Evolutionary conservation across 805 yeast species (phyloP), one percentile per base, ranked within the genome.

Genomic region (Pichia manshurica): DNA sequence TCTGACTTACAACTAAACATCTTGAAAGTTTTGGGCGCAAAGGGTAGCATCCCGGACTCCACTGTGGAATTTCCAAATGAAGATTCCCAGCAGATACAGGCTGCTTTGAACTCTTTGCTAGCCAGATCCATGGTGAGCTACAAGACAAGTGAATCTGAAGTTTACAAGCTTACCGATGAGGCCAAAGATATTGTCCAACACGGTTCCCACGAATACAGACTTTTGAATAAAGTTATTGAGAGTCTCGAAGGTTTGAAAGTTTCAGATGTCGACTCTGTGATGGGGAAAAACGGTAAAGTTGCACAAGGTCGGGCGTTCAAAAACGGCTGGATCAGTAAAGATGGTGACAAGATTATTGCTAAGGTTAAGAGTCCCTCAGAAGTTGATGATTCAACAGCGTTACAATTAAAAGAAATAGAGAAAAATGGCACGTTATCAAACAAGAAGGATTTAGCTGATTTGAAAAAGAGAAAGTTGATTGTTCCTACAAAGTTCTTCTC

Each of bases 281-380:
- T 91, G 69, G 97, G 97, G 48, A 71, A 80, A 45, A 80, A 80
- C 50, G 98, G 97, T 53, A 82, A 83, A 58, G 76, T 91, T 54
- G 99, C 99, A 53, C 99, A 93, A 71, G 96, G 95, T 57, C 82
- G 90, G 61, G 99, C 98, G 16, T 95, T 93, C 78, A 91, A 89
- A 69, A 90, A 90, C 66, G 95, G 95, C 37, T 93, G 99, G 99
- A 82, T 93, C 59, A 71, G 78, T 54, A 93, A 95, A 66, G 86
- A 84, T 50, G 95, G 91, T 49, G 95, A 86, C 57, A 80, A 75
- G 60, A 76, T 91, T 57, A 78, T 87, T 44, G 64, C 86, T 25
- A 78, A 80, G 53, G 72, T 82, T 29, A 68, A 72, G 42, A 71
- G 69, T 36, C 66, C 63, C 5, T 57, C 63, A 15, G 65, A 74